phyloP scores from a whole-genome alignment of 2,329 filamentous ascomycete genomes.

The Helicocarpus griseus region DNA sequence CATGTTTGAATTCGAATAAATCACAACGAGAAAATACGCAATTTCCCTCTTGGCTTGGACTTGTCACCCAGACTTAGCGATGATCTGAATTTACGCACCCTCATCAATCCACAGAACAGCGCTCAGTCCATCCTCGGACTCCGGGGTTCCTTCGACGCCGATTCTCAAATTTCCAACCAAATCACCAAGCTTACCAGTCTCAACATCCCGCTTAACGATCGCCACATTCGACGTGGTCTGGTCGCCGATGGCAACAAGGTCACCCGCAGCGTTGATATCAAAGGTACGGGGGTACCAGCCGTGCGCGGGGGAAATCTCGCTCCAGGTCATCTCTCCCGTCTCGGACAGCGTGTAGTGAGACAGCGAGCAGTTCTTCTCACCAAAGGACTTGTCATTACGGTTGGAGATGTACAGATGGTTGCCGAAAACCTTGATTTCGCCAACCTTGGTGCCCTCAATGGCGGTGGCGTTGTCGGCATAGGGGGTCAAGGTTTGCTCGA shows the following conservation, averaged over 20 bases:
- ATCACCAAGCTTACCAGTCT: slow-evolving; percentile 46
- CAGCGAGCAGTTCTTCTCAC: slow-evolving; percentile 50
- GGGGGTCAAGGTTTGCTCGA: slow-evolving; percentile 39
- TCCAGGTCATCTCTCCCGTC: slow-evolving; percentile 46
- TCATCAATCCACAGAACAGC: slow-evolving; percentile 29
- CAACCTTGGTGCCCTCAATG: slow-evolving; percentile 42
- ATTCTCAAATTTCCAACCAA: slow-evolving; percentile 32
- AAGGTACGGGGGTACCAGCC: slow-evolving; percentile 56
- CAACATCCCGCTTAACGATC: slow-evolving; percentile 48
- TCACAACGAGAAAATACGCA: no score
- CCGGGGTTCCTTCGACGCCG: slow-evolving; percentile 30
- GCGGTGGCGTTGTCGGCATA: slow-evolving; percentile 36
- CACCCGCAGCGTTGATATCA: slow-evolving; percentile 51
- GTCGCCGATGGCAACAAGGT: slow-evolving; percentile 51
- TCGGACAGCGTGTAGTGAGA: slow-evolving; percentile 48
- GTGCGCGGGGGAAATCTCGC: slow-evolving; percentile 51
- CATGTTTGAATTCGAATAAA: no score
- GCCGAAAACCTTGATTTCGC: slow-evolving; percentile 44
- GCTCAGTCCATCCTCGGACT: slow-evolving; percentile 41
- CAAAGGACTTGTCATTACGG: slow-evolving; percentile 51
- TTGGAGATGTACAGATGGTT: slow-evolving; percentile 59
- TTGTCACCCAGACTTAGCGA: no score
- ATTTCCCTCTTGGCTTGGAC: no score
- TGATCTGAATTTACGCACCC: not conserved
- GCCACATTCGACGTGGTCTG: slow-evolving; percentile 50